Percentiles rank a stretch among this genome's conserved stretches.
These are phyloP conservation scores for Exophiala phaeomuriformis DNA, from an alignment of 2,329 filamentous ascomycete species.

Conservation along the genomic window DNA sequence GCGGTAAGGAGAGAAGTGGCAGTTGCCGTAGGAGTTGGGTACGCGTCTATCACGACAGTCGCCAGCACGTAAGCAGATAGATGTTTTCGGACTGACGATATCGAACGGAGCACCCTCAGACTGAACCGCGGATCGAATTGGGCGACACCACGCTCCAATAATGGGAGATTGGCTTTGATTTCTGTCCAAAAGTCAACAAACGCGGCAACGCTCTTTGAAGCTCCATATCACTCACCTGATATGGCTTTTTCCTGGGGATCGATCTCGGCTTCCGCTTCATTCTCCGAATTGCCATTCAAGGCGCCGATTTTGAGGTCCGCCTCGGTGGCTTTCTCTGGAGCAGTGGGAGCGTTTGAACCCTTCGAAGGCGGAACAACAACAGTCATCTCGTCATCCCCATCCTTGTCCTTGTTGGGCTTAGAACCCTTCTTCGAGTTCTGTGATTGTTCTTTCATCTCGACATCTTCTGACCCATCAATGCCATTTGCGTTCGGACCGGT, in stretches of 20 bases:
- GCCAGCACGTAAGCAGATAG: conserved; percentile 74
- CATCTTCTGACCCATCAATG: conserved; percentile 58
- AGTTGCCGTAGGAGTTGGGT: conserved; percentile 58
- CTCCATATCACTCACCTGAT: conserved; percentile 33
- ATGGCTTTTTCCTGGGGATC: conserved; percentile 46
- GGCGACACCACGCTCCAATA: conserved; percentile 84
- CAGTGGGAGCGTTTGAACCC: conserved; percentile 51
- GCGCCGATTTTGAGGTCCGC: conserved; percentile 66
- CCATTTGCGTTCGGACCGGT: conserved; percentile 64
- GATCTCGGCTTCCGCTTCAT: conserved; percentile 38
- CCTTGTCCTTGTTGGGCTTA: conserved; percentile 59
- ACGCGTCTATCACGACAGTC: conserved; percentile 74
- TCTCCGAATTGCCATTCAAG: conserved; percentile 32
- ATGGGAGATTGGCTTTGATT: conserved; percentile 86
- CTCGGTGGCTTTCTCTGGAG: conserved; percentile 54
- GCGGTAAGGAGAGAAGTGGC: conserved; percentile 64
- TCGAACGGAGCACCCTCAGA: conserved; percentile 84
- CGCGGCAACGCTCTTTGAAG: not conserved
- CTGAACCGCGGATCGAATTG: conserved; percentile 95
- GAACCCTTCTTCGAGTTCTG: conserved; percentile 45
- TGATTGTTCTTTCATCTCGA: conserved; percentile 62
- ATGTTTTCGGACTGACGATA: conserved; percentile 90
- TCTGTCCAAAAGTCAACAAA: conserved; percentile 47
- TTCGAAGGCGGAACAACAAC: conserved; percentile 71
- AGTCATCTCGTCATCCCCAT: conserved; percentile 71